Percentiles rank a stretch among this genome's conserved stretches.
Conservation (phyloP, 495 filamentous ascomycete species). For the Aspergillus taichungensis region DNA sequence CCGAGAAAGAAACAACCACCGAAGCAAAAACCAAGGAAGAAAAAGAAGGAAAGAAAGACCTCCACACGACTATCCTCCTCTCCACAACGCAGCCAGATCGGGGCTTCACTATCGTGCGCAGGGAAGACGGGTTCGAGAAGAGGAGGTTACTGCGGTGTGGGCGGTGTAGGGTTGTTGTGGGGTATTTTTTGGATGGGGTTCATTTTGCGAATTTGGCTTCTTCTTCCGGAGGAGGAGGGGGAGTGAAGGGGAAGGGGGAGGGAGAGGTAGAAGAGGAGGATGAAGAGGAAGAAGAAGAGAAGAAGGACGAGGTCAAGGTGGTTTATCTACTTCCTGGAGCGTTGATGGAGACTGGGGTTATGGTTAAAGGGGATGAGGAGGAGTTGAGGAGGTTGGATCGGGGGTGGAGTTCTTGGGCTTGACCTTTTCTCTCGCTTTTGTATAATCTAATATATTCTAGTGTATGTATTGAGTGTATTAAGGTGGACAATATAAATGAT, state of each 20-base stretch:
- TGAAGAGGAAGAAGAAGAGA: slow-evolving; percentile 1
- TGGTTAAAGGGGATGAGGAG: slow-evolving; percentile 23
- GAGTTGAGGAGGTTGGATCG: slow-evolving; percentile 13
- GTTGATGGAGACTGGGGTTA: slow-evolving; percentile 41
- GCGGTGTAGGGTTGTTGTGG: slow-evolving; percentile 54
- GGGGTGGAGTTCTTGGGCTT: slow-evolving; percentile 26
- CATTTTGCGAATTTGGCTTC: slow-evolving; percentile 17
- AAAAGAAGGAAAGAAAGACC: neutral
- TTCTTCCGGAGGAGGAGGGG: too few species aligned
- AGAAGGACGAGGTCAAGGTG: slow-evolving; percentile 28
- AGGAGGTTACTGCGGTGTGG: slow-evolving; percentile 50
- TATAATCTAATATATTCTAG: neutral
- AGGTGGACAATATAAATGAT: neutral
- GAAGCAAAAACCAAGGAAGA: neutral
- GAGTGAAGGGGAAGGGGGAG: neutral
- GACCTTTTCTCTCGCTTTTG: neutral
- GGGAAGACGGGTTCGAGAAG: slow-evolving; percentile 70
- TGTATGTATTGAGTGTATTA: neutral
- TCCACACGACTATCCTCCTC: slow-evolving; percentile 39
- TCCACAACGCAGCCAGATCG: slow-evolving; percentile 39
- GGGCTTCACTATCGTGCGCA: slow-evolving; percentile 45
- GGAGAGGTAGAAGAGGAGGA: slow-evolving; percentile 15
- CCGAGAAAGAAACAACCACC: too few species aligned
- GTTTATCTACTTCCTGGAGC: slow-evolving; percentile 54
- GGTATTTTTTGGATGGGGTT: slow-evolving; percentile 44